Conservation (phyloP, 768 basidiomycete species). For the Leccinellum luteum region DNA sequence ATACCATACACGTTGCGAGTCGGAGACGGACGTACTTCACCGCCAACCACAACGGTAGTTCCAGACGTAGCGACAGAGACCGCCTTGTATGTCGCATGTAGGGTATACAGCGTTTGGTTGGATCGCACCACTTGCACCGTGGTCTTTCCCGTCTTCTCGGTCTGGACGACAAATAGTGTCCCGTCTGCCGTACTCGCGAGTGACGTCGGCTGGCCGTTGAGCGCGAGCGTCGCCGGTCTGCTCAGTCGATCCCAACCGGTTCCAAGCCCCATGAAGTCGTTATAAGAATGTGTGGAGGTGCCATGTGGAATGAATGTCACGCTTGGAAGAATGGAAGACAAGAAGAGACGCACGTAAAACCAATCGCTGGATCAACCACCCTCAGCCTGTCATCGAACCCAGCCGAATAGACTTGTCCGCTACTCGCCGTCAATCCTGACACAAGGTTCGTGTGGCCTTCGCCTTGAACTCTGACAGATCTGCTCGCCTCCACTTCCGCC, state of each 20-base stretch:
- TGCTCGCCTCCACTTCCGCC: conserved; percentile 1
- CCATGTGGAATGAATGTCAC: not conserved
- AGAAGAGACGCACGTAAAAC: conserved; percentile 28
- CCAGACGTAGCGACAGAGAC: conserved; percentile 55
- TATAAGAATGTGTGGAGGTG: not conserved
- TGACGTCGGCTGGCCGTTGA: conserved; percentile 64
- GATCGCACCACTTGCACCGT: conserved; percentile 63
- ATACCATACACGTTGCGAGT: not conserved
- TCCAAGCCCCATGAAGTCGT: not conserved
- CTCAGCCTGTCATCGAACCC: conserved; percentile 81
- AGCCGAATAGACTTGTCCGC: conserved; percentile 59
- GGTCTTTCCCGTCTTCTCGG: conserved; percentile 43
- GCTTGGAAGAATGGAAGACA: not conserved
- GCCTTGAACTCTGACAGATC: conserved; percentile 50
- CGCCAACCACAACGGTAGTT: conserved; percentile 64
- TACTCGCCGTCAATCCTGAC: conserved; percentile 51
- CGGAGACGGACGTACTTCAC: conserved; percentile 50
- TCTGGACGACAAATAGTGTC: conserved; percentile 55
- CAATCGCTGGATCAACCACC: conserved; percentile 49
- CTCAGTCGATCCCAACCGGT: not conserved
- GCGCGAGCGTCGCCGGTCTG: conserved; percentile 52
- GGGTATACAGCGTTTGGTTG: conserved; percentile 64
- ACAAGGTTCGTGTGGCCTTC: conserved; percentile 71
- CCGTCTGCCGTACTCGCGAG: conserved; percentile 58
- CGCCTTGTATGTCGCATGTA: conserved; percentile 51